Percentiles rank a stretch among this genome's conserved stretches.
Conservation (phyloP, 257 asterid genomes). For the Capsicum pubescens region DNA sequence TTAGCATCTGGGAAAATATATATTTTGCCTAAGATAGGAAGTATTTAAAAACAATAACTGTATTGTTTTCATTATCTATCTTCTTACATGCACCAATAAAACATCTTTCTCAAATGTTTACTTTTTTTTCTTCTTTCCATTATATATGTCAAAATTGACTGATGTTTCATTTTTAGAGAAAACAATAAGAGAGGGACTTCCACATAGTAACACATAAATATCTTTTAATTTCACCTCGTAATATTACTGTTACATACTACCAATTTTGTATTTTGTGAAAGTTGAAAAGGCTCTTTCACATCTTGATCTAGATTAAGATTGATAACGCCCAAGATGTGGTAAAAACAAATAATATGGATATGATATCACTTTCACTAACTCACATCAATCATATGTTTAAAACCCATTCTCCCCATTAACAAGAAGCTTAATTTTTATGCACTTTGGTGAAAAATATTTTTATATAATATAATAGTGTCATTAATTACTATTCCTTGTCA, state of each 20-base stretch:
- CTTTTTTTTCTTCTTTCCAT: background rate
- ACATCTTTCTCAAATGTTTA: background rate
- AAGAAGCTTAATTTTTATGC: background rate
- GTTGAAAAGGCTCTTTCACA: background rate
- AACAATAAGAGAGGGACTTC: background rate
- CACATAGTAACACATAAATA: background rate
- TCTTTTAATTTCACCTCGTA: background rate
- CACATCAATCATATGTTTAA: conserved; percentile 24
- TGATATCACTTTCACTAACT: conserved; percentile 14
- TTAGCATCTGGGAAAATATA: background rate
- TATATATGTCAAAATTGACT: background rate
- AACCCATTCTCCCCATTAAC: background rate
- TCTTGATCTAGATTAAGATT: background rate
- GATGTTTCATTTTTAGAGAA: background rate
- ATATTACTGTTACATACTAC: background rate
- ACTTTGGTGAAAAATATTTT: background rate
- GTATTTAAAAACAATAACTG: background rate
- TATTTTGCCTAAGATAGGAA: background rate
- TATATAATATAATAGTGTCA: no score
- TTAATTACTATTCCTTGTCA: no score
- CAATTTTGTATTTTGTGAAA: background rate
- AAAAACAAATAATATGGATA: background rate
- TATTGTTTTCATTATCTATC: background rate
- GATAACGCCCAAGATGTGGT: background rate
- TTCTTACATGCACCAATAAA: background rate